Evolutionary conservation across 2,329 filamentous ascomycete species (phyloP).

Genomic region (Pseudohalonectria lignicola): DNA sequence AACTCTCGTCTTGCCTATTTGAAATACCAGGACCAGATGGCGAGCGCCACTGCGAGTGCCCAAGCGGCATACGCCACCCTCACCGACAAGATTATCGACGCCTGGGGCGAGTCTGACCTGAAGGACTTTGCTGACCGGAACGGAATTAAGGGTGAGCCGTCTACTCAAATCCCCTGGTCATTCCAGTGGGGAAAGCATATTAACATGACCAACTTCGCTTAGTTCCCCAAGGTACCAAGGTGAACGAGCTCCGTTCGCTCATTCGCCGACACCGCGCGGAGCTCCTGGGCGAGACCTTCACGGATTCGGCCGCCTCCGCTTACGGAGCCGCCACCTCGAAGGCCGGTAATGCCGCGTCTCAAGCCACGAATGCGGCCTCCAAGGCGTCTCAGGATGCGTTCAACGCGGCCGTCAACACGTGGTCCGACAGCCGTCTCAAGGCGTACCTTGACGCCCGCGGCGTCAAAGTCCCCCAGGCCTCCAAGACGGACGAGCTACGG

Average conservation of each 20-base stretch:
- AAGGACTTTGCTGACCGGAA: slow-evolving; percentile 94
- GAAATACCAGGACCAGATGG: slow-evolving; percentile 49
- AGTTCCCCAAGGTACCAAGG: slow-evolving; percentile 85
- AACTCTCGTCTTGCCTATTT: slow-evolving; percentile 74
- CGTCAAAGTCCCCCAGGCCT: slow-evolving; percentile 60
- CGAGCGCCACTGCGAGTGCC: slow-evolving; percentile 52
- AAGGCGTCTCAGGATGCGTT: slow-evolving; percentile 57
- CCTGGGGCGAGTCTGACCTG: slow-evolving; percentile 80
- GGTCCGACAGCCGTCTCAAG: slow-evolving; percentile 71
- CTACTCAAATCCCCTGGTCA: background rate
- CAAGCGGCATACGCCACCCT: slow-evolving; percentile 62
- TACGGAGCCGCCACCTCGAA: slow-evolving; percentile 64
- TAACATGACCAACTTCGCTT: slow-evolving; percentile 14
- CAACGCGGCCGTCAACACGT: slow-evolving; percentile 46
- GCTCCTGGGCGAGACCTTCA: slow-evolving; percentile 54
- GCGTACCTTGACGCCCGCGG: slow-evolving; percentile 68
- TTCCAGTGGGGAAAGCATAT: background rate
- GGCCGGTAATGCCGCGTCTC: slow-evolving; percentile 65
- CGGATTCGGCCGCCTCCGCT: slow-evolving; percentile 44
- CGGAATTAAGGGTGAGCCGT: slow-evolving; percentile 42
- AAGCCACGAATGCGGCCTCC: slow-evolving; percentile 59
- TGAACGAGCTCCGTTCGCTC: slow-evolving; percentile 80
- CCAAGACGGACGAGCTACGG: slow-evolving; percentile 62
- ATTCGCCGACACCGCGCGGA: slow-evolving; percentile 77
- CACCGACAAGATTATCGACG: slow-evolving; percentile 74